Evolutionary conservation across 1,139 yeast genomes (phyloP).

Genomic region (Candida sp.): DNA sequence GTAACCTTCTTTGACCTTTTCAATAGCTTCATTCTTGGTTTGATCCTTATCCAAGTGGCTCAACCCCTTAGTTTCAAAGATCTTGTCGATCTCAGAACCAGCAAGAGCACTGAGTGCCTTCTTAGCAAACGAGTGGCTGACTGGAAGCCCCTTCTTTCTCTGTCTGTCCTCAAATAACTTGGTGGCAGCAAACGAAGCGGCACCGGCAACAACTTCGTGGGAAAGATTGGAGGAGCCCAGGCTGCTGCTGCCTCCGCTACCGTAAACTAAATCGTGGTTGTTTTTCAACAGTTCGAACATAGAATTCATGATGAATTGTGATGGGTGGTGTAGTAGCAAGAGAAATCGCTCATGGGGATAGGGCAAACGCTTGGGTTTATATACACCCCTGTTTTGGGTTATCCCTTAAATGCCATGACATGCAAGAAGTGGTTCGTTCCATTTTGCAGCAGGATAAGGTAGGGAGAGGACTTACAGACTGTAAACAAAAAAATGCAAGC

Average conservation of each 20-base stretch:
- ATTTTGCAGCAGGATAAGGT: too few species aligned
- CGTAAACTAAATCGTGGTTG: constrained; percentile 50
- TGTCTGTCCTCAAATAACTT: constrained; percentile 36
- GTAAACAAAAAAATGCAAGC: not conserved
- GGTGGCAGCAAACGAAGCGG: constrained; percentile 37
- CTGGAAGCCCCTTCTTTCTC: constrained; percentile 37
- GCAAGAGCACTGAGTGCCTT: constrained; percentile 33
- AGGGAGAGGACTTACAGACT: too few species aligned
- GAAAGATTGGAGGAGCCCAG: constrained; percentile 34
- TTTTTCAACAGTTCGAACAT: constrained; percentile 24
- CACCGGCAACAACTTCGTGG: constrained; percentile 38
- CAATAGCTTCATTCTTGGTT: constrained; percentile 28
- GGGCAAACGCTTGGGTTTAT: too few species aligned
- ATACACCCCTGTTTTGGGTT: too few species aligned
- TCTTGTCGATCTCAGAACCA: constrained; percentile 38
- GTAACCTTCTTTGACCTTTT: constrained; percentile 24
- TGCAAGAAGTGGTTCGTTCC: too few species aligned
- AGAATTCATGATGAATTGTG: not conserved
- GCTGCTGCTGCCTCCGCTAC: constrained; percentile 25
- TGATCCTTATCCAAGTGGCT: constrained; percentile 33
- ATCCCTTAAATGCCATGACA: too few species aligned
- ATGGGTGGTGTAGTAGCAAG: not conserved
- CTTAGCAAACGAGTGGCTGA: constrained; percentile 33
- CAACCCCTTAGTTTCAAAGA: constrained; percentile 38
- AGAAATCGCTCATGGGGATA: not conserved